Percentiles rank a stretch among this genome's conserved stretches.
These are phyloP conservation scores for Bertia moriformis DNA, from an alignment of 2,329 filamentous ascomycete species.

Conservation along the genomic window DNA sequence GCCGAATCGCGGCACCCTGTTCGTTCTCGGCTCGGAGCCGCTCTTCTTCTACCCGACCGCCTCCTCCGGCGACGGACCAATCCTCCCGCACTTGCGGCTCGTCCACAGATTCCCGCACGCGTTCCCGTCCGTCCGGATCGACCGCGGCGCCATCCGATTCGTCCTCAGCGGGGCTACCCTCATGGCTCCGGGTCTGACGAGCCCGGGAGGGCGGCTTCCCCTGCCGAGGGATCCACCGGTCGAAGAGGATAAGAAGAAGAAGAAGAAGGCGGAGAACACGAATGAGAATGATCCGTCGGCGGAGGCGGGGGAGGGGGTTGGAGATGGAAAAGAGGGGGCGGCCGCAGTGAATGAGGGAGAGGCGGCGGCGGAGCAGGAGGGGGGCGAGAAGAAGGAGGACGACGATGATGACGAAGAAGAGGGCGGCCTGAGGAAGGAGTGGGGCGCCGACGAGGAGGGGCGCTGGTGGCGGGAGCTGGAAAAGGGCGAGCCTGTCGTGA, in stretches of 20 bases:
- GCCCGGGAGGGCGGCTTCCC: constrained; percentile 66
- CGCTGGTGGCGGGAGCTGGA: constrained; percentile 53
- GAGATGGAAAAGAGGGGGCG: too few species aligned
- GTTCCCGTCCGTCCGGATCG: constrained; percentile 76
- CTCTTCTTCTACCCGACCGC: constrained; percentile 79
- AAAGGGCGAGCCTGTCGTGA: constrained; percentile 71
- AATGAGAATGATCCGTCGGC: too few species aligned
- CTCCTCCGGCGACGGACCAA: constrained; percentile 45
- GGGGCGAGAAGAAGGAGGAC: constrained; percentile 15
- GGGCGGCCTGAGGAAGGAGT: constrained; percentile 21
- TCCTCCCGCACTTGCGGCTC: constrained; percentile 77
- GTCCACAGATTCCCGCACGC: constrained; percentile 79
- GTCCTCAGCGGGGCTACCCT: constrained; percentile 84
- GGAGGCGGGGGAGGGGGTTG: too few species aligned
- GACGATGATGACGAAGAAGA: constrained; percentile 10
- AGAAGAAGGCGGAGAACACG: constrained; percentile 21
- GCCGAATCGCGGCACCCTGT: constrained; percentile 80
- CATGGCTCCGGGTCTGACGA: constrained; percentile 90
- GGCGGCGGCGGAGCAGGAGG: too few species aligned
- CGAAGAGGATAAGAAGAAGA: constrained; percentile 13
- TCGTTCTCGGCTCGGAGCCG: constrained; percentile 62
- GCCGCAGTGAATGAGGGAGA: too few species aligned
- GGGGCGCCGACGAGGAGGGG: constrained; percentile 28
- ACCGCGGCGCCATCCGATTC: constrained; percentile 91
- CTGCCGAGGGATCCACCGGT: constrained; percentile 17